Conservation (phyloP, 129 eudicot genomes). For the Gnaphalium uliginosum region DNA sequence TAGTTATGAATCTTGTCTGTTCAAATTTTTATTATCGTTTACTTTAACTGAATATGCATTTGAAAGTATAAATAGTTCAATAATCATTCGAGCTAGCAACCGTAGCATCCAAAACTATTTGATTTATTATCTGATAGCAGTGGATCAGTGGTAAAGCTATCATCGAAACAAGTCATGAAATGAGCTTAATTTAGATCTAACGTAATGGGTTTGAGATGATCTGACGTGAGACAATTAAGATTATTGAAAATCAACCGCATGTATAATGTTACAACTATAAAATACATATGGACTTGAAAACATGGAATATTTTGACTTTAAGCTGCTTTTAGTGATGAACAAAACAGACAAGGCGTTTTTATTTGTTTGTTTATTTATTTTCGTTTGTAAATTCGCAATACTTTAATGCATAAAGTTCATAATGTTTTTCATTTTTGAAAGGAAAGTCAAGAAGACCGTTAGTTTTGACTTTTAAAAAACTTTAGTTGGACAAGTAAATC, state of each 20-base stretch:
- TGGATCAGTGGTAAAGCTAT: no score
- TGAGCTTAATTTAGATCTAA: no score
- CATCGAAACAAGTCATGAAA: no score
- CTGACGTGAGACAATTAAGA: no score
- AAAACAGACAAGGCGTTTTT: background rate
- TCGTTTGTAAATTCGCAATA: background rate
- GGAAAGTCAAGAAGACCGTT: background rate
- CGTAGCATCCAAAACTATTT: no score
- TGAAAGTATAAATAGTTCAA: no score
- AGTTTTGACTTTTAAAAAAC: constrained; percentile 11
- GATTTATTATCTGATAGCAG: no score
- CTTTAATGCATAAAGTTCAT: background rate
- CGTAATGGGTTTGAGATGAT: no score
- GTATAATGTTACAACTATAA: no score
- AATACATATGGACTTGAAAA: background rate
- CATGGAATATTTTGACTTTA: background rate
- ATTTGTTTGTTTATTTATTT: background rate
- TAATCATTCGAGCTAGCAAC: no score
- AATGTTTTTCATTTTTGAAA: background rate
- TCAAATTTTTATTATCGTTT: background rate
- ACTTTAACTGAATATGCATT: background rate
- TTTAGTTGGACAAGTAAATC: background rate
- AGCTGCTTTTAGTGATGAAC: background rate
- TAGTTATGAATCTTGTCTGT: background rate
- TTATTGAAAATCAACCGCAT: no score